These are phyloP conservation scores for Kalmanozyma brasiliensis DNA, from an alignment of 1,284 basidiomycete genomes.

Conservation along the genomic window DNA sequence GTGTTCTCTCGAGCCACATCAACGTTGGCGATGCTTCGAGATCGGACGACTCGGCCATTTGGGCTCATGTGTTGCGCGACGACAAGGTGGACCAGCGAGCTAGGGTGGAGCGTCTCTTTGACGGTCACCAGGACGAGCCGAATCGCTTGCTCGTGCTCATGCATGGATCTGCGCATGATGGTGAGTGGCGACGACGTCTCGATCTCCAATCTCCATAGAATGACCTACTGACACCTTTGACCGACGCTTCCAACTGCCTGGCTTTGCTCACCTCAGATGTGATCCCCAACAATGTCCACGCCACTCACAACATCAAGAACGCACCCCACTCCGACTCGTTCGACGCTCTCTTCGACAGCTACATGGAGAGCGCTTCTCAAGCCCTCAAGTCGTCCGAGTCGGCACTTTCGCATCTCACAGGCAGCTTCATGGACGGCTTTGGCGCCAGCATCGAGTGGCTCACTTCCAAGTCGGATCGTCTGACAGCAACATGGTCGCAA, in stretches of 20 bases:
- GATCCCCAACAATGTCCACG: constrained; percentile 24
- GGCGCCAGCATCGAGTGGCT: constrained; percentile 41
- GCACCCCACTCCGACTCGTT: constrained; percentile 37
- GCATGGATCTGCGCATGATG: constrained; percentile 38
- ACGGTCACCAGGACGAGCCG: constrained; percentile 33
- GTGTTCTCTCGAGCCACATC: constrained; percentile 45
- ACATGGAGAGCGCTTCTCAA: constrained; percentile 26
- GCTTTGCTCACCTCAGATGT: constrained; percentile 19
- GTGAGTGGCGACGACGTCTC: too few relatives aligned
- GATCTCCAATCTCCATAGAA: too few relatives aligned
- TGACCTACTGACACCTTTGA: neutral
- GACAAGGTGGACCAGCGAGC: constrained; percentile 22
- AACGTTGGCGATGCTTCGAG: constrained; percentile 10
- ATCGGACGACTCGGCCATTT: constrained; percentile 14
- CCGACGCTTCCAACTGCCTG: too few relatives aligned
- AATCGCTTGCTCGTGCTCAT: constrained; percentile 46
- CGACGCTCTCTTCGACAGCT: constrained; percentile 47
- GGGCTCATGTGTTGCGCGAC: constrained; percentile 31
- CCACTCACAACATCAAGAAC: constrained; percentile 39
- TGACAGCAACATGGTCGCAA: constrained; percentile 23
- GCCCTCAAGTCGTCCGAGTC: constrained; percentile 33
- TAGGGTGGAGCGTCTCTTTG: constrained; percentile 40
- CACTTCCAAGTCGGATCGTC: constrained; percentile 9
- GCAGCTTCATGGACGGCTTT: constrained; percentile 35
- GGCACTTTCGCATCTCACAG: constrained; percentile 31